phyloP scores from a whole-genome alignment of 805 yeast species.

The Henningerozyma blattae region DNA sequence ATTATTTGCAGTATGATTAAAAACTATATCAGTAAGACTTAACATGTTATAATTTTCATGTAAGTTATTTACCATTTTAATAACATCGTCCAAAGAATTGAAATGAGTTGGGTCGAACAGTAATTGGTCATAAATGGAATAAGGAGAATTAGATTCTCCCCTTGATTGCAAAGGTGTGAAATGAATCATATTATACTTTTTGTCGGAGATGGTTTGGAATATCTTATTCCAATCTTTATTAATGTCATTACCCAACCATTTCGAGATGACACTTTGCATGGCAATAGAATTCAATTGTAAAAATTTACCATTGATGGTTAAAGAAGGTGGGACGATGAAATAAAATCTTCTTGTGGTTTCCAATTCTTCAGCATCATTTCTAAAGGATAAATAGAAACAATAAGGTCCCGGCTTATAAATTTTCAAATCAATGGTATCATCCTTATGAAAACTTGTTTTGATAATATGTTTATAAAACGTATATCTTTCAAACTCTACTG shows the following conservation, averaged over 20 bases:
- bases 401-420: constrained; percentile 70
- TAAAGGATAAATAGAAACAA: constrained; percentile 57
- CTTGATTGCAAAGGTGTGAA: constrained; percentile 88
- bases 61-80: constrained; percentile 34
- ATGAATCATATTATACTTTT: constrained; percentile 92
- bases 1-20: constrained; percentile 90
- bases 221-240: constrained; percentile 52
- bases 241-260: constrained; percentile 80
- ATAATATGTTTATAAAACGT: constrained; percentile 41
- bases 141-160: constrained; percentile 88
- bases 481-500: constrained; percentile 40
- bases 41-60: constrained; percentile 49
- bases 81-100: constrained; percentile 41
- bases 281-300: constrained; percentile 69
- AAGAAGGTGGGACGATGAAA: constrained; percentile 72
- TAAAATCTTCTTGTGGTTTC: constrained; percentile 48
- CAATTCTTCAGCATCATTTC: constrained; percentile 24
- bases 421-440: constrained; percentile 46
- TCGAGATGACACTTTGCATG: constrained; percentile 76
- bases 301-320: constrained; percentile 41
- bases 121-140: constrained; percentile 81
- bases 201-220: constrained; percentile 47
- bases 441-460: constrained; percentile 49
- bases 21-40: constrained; percentile 82
- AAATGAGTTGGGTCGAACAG: constrained; percentile 60